Percentiles rank a stretch among this genome's conserved stretches.
Evolutionary conservation across 2,329 filamentous ascomycete genomes (phyloP).

Genomic region (Grosmannia clavigera): DNA sequence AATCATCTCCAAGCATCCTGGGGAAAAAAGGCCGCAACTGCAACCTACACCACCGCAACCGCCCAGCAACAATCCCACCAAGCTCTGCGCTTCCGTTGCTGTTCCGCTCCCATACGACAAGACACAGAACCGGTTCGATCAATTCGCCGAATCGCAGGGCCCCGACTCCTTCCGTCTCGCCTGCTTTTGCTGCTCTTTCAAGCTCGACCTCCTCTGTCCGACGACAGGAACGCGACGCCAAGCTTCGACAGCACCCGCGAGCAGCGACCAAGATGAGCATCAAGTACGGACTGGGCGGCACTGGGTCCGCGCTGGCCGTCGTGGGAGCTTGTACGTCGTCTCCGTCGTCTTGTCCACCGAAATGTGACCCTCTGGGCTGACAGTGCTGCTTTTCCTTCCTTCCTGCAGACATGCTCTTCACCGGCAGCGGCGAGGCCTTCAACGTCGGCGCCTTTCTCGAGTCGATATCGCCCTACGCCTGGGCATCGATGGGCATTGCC

Average conservation of each 20-base stretch:
- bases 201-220: not conserved
- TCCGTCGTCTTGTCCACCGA: not conserved
- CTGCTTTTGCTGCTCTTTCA: no score
- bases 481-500: constrained; percentile 81
- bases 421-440: constrained; percentile 88
- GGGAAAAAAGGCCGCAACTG: not conserved
- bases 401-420: constrained; percentile 86
- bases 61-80: no score
- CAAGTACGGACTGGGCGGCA: constrained; percentile 56
- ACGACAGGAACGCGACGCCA: not conserved
- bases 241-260: not conserved
- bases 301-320: constrained; percentile 54
- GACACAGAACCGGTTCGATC: no score
- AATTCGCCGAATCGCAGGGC: no score
- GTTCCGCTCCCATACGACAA: no score
- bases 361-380: not conserved
- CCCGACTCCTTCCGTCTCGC: no score
- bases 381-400: not conserved
- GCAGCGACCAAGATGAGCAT: constrained; percentile 47
- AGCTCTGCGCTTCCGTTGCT: no score
- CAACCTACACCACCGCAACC: not conserved
- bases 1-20: no score
- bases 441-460: constrained; percentile 96
- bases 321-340: constrained; percentile 63
- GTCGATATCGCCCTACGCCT: constrained; percentile 84